Base-by-base conservation (phyloP, 2,329 filamentous ascomycete species). In the Botrytis galanthina region DNA sequence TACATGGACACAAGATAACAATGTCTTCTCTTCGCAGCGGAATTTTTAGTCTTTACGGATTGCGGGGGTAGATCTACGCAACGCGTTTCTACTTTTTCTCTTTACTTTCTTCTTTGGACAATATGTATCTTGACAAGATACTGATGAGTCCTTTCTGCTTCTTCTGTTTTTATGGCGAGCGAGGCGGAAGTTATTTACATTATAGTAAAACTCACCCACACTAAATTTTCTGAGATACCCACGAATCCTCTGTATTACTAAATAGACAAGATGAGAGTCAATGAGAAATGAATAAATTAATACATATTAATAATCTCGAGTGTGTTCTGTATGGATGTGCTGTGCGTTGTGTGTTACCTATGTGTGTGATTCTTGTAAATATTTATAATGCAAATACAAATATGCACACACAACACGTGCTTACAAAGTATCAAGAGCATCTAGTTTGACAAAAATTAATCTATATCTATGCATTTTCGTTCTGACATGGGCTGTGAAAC, bases 251-350 rank as follows among this genome's bases (percentile, higher is more conserved):
- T 68, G 48, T 68, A 68, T 32, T 22, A 12, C 54, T 57, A 42
- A 20, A 39, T 54, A 42, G 37, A 57, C 22, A 12, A 32, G 35
- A 68, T 57, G 18, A 68, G 64, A 29, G 37, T 48, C 0, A 57
- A 68, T 29, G 14, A 68, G 64, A 68, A 57, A 68, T 54, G 26
- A 68, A 68, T 57, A 32, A 54, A 54, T n/a, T 14, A 51, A 26
- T 51, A 22, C 26, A 48, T 4, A 48, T 48, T 26, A 48, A 48
- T 48, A 26, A 42, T n/a, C 14, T 29, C 10, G 3, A 14, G 18
- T 12, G 16, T 63, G 8, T 51, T n/a, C 26, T n/a, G 1, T 4
- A 26, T 4, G 8, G 32, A n/a, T 54, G 9, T 32, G 32, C n/a
- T 29, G 32, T 20, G 70, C 7, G 20, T 32, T n/a, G 10, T 46